A percentile compares a stretch with the other conserved stretches of the same genome.
Conservation (phyloP, 208 protist genomes). For the Trichomonas tenax region DNA sequence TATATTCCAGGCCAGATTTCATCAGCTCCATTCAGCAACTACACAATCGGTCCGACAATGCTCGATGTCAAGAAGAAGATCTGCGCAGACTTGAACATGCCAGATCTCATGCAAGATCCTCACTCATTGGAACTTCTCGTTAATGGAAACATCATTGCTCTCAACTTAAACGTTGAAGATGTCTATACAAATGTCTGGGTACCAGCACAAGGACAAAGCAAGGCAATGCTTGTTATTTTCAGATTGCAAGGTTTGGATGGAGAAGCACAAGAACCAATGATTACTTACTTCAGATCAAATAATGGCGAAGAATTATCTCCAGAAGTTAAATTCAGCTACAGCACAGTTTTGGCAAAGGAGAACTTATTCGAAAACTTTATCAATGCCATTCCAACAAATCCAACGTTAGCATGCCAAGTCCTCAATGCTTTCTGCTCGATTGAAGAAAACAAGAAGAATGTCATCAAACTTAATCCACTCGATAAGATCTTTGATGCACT, state of each 20-base stretch:
- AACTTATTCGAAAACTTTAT: not conserved
- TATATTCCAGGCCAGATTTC: not conserved
- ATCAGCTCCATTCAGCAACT: not conserved
- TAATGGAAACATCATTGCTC: not conserved
- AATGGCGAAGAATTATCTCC: not conserved
- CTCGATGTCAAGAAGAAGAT: not conserved
- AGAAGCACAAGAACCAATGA: not conserved
- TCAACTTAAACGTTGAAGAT: not conserved
- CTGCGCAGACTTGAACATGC: not conserved
- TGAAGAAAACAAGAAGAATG: not conserved
- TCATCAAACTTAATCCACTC: not conserved
- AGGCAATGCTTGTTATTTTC: not conserved
- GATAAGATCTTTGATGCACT: not conserved
- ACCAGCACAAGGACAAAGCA: not conserved
- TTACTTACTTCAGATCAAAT: not conserved
- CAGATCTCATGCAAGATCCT: not conserved
- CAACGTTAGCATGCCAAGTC: not conserved
- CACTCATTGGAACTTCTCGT: not conserved
- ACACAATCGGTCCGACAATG: not conserved
- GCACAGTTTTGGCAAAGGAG: not conserved
- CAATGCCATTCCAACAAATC: not conserved
- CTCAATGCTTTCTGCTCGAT: not conserved
- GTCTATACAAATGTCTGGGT: conserved; percentile 14
- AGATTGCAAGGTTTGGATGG: conserved; percentile 5
- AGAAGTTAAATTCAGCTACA: not conserved